These are phyloP conservation scores for Trichoderma semiorbis DNA, from an alignment of 2,329 filamentous ascomycete species.

Conservation along the genomic window DNA sequence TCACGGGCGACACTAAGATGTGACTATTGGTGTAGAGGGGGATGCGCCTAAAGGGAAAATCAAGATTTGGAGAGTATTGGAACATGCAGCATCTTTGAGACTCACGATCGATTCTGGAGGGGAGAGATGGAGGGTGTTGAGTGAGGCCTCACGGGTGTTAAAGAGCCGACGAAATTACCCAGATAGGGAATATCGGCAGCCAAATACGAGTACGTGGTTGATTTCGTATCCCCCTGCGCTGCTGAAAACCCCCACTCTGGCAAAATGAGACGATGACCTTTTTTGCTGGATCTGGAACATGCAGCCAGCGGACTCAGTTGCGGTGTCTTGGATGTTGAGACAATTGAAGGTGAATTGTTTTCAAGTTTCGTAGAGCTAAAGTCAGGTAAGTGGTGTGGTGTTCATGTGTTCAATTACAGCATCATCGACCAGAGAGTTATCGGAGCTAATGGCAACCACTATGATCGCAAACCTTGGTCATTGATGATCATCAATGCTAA, in stretches of 20 bases:
- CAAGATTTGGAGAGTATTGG: background rate
- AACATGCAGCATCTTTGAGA: background rate
- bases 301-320: background rate
- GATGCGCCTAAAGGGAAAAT: background rate
- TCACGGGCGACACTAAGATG: background rate
- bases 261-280: background rate
- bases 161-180: background rate
- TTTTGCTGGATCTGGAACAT: background rate
- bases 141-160: background rate
- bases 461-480: background rate
- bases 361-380: background rate
- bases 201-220: conserved; percentile 2
- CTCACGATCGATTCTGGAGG: background rate
- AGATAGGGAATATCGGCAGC: background rate
- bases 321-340: background rate
- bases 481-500: background rate
- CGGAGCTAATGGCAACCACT: background rate
- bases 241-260: background rate
- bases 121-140: no score
- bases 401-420: background rate
- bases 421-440: background rate
- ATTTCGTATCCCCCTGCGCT: conserved; percentile 3
- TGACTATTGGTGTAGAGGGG: background rate
- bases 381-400: no score
- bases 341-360: background rate